phyloP scores from a whole-genome alignment of 768 basidiomycete species.

The Gautieria morchelliformis region DNA sequence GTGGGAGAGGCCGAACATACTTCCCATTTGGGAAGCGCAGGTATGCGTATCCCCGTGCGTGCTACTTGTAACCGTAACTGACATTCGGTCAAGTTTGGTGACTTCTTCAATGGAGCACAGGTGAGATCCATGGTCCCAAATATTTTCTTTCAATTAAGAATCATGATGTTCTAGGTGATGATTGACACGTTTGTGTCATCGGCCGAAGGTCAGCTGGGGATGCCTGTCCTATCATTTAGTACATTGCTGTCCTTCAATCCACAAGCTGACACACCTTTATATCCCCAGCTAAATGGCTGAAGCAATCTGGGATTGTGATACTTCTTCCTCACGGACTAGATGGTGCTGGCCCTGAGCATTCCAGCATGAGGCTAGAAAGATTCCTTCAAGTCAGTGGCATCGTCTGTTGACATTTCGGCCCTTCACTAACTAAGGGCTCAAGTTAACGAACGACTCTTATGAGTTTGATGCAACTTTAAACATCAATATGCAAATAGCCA shows the following conservation, averaged over 20 bases:
- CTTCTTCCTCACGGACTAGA: slow-evolving; percentile 86
- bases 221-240: not conserved
- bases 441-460: slow-evolving; percentile 75
- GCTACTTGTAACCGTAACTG: not conserved
- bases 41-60: slow-evolving; percentile 23
- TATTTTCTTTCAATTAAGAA: not conserved
- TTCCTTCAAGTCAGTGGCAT: slow-evolving; percentile 64
- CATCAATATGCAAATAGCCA: slow-evolving; percentile 78
- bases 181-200: slow-evolving; percentile 86
- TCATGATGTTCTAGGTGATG: slow-evolving; percentile 42
- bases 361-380: slow-evolving; percentile 77
- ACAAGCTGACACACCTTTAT: not conserved
- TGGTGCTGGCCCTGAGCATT: slow-evolving; percentile 91
- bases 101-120: slow-evolving; percentile 89
- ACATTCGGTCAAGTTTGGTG: slow-evolving; percentile 55
- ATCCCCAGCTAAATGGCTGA: slow-evolving; percentile 77
- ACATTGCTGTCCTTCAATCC: not conserved
- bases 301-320: slow-evolving; percentile 81
- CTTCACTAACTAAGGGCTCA: not conserved
- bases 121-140: slow-evolving; percentile 17
- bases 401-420: not conserved
- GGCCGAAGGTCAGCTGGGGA: slow-evolving; percentile 54
- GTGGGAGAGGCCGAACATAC: slow-evolving; percentile 74
- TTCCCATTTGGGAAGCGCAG: slow-evolving; percentile 92
- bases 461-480: slow-evolving; percentile 27